phyloP scores from a whole-genome alignment of 1,284 basidiomycete species.

The Coniferiporia weirii region DNA sequence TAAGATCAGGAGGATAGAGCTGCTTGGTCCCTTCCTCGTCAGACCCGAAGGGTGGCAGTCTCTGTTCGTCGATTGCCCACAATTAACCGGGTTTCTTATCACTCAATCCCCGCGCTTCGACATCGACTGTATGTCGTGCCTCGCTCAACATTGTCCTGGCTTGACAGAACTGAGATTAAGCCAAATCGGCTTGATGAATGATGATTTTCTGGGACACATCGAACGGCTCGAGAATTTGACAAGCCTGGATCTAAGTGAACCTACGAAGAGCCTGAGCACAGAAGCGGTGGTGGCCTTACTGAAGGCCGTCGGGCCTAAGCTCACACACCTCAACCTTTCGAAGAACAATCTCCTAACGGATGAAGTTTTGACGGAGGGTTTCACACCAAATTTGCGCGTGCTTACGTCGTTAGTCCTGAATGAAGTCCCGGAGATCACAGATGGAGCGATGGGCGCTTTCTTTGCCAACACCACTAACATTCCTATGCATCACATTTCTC shows the following conservation, averaged over 20 bases:
- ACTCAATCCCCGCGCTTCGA: conserved; percentile 89
- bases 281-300: conserved; percentile 56
- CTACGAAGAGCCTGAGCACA: conserved; percentile 48
- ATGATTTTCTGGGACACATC: conserved; percentile 57
- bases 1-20: conserved; percentile 66
- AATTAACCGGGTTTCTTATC: conserved; percentile 71
- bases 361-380: conserved; percentile 52
- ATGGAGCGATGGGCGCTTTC: conserved; percentile 63
- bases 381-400: conserved; percentile 47
- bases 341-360: conserved; percentile 57
- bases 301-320: conserved; percentile 39
- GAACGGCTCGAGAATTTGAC: conserved; percentile 42
- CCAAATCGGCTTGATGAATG: conserved; percentile 72
- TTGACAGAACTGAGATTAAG: conserved; percentile 72
- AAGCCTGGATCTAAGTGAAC: conserved; percentile 59
- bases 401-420: conserved; percentile 58
- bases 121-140: conserved; percentile 56
- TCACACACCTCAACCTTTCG: conserved; percentile 60
- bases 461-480: conserved; percentile 48
- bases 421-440: conserved; percentile 59
- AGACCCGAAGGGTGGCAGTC: conserved; percentile 69
- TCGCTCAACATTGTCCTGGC: conserved; percentile 58
- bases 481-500: conserved; percentile 47
- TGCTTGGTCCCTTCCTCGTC: conserved; percentile 88
- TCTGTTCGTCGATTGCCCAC: conserved; percentile 64